A percentile compares a stretch with the other conserved stretches of the same genome.
phyloP scores from a whole-genome alignment of 108 stramenopile genomes.

The Bacterosira constricta region DNA sequence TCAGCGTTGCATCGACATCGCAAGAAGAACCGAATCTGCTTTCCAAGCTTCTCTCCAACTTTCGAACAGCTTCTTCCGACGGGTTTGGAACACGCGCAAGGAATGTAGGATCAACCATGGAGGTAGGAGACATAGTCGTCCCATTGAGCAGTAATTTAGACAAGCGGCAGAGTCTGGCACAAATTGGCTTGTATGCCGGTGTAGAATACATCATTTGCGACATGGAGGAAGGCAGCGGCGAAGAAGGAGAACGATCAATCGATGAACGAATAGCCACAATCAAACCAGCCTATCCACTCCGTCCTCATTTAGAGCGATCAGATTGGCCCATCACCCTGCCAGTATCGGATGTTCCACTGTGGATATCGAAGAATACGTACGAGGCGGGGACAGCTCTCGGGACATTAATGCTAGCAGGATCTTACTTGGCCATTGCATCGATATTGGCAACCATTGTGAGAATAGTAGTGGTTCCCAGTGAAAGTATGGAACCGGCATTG shows the following conservation, averaged over 20 bases:
- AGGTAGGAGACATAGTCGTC: constrained; percentile 55
- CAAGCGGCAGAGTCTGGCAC: constrained; percentile 49
- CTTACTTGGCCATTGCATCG: constrained; percentile 46
- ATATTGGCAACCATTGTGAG: constrained; percentile 45
- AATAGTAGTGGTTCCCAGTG: constrained; percentile 50
- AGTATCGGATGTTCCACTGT: constrained; percentile 55
- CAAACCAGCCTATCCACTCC: constrained; percentile 57
- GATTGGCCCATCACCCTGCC: constrained; percentile 64
- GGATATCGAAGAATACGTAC: constrained; percentile 59
- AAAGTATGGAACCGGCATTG: constrained; percentile 61
- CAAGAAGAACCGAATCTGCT: no score
- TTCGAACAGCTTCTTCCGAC: constrained; percentile 43
- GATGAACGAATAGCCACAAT: constrained; percentile 35
- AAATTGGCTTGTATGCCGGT: constrained; percentile 58
- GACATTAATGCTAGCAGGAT: constrained; percentile 40
- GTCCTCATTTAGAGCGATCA: constrained; percentile 55
- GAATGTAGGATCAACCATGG: constrained; percentile 51
- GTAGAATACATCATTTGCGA: constrained; percentile 58
- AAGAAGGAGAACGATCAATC: not conserved
- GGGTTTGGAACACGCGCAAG: constrained; percentile 60
- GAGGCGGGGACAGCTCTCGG: constrained; percentile 63
- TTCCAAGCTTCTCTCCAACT: constrained; percentile 9
- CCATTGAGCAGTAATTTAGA: constrained; percentile 58
- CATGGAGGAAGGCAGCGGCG: constrained; percentile 7
- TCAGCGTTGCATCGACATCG: no score